Conservation (phyloP, 768 basidiomycete species). For the Favolaschia claudopus region DNA sequence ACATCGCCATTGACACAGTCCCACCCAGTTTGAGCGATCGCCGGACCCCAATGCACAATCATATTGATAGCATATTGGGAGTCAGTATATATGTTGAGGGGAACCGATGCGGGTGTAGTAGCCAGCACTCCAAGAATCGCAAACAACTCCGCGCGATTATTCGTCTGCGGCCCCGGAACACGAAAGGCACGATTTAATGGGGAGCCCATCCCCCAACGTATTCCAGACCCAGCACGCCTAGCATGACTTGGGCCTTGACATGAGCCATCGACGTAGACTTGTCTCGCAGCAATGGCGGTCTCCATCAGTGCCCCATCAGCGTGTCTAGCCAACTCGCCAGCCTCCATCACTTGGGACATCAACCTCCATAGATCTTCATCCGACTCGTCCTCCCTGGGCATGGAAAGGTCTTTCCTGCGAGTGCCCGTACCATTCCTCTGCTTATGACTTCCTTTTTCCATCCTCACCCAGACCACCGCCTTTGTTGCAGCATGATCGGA, state of each 20-base stretch:
- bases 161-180: not conserved
- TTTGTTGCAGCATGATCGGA: not conserved
- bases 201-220: not conserved
- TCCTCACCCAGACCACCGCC: not conserved
- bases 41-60: not conserved
- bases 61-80: not conserved
- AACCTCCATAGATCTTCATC: not conserved
- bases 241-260: not conserved
- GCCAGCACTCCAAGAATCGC: no score
- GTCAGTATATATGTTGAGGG: not conserved
- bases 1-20: not conserved
- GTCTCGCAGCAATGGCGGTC: not conserved
- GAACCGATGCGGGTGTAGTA: not conserved
- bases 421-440: not conserved
- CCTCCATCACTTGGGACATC: not conserved
- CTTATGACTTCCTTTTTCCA: not conserved
- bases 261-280: slow-evolving; percentile 2
- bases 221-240: not conserved
- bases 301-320: not conserved
- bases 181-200: not conserved
- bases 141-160: not conserved
- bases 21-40: no score
- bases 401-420: no score
- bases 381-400: not conserved
- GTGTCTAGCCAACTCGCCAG: not conserved